Percentiles rank a stretch among this genome's conserved stretches.
Evolutionary conservation across 192 early-diverging fungal genomes (phyloP).

Genomic region (Backusella tuberculispora): DNA sequence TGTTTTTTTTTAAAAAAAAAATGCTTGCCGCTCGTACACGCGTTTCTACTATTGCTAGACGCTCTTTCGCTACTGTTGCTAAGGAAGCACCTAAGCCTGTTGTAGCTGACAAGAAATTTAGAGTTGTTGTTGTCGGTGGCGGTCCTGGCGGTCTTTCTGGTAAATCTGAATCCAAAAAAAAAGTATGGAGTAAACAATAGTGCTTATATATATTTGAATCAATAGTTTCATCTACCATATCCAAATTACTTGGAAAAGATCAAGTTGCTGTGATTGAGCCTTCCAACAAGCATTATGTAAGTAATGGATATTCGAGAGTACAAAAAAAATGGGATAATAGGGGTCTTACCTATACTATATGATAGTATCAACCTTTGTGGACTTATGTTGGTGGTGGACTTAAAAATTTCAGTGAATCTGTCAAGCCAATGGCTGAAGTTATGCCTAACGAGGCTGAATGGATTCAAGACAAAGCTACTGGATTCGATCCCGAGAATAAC

Average conservation of each 20-base stretch:
- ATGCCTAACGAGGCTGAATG: conserved; percentile 76
- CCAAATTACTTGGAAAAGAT: conserved; percentile 62
- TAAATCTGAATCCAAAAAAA: conserved; percentile 25
- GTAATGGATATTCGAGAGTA: conserved; percentile 8
- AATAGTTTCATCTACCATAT: conserved; percentile 70
- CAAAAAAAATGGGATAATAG: not conserved
- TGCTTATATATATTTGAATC: not conserved
- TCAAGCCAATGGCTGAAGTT: conserved; percentile 67
- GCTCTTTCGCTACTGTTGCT: conserved; percentile 36
- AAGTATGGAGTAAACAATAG: not conserved
- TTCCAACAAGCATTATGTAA: conserved; percentile 68
- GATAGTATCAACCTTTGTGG: conserved; percentile 85
- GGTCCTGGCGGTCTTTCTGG: conserved; percentile 60
- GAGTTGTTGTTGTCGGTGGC: conserved; percentile 60
- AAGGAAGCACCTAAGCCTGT: conserved; percentile 15
- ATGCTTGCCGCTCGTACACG: conserved; percentile 32
- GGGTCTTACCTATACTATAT: not conserved
- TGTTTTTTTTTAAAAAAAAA: conserved; percentile 16
- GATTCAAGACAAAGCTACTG: conserved; percentile 71
- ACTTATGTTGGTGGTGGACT: conserved; percentile 89
- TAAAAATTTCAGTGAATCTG: conserved; percentile 74
- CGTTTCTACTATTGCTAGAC: conserved; percentile 24
- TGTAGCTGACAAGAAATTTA: conserved; percentile 43
- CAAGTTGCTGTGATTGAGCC: conserved; percentile 80
- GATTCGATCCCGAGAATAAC: conserved; percentile 72